Conservation (phyloP, 108 stramenopile species). For the Cafeteria roenbergensis region DNA sequence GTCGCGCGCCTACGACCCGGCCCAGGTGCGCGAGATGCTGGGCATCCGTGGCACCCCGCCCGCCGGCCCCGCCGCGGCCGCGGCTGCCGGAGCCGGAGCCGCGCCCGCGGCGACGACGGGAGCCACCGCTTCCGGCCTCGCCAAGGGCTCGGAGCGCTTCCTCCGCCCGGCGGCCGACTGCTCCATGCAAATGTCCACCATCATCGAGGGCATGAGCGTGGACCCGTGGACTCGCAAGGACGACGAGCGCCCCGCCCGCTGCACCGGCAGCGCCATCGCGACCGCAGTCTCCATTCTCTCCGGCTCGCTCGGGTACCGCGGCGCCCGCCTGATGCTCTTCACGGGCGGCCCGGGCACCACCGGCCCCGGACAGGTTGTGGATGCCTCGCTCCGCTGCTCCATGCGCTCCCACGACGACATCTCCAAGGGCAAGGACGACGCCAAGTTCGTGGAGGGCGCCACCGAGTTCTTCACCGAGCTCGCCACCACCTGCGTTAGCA, state of each 20-base stretch:
- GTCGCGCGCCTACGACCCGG: slow-evolving; percentile 65
- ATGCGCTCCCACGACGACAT: slow-evolving; percentile 80
- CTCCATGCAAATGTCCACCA: slow-evolving; percentile 70
- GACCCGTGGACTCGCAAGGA: slow-evolving; percentile 88
- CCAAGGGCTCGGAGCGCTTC: slow-evolving; percentile 48
- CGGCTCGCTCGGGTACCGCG: slow-evolving; percentile 69
- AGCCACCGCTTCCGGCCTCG: not conserved
- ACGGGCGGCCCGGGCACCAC: slow-evolving; percentile 86
- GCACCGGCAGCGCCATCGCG: slow-evolving; percentile 72
- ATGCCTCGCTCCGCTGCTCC: slow-evolving; percentile 66
- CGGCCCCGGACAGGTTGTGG: slow-evolving; percentile 82
- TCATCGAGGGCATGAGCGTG: slow-evolving; percentile 82
- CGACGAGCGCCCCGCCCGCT: slow-evolving; percentile 76
- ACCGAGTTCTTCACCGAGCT: slow-evolving; percentile 77
- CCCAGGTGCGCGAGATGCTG: slow-evolving; percentile 67
- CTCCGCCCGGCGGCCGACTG: slow-evolving; percentile 81
- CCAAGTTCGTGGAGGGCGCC: slow-evolving; percentile 71
- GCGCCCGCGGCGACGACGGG: slow-evolving; percentile 6
- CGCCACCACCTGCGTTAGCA: slow-evolving; percentile 46
- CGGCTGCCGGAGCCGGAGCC: slow-evolving; percentile 7
- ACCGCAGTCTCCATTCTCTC: slow-evolving; percentile 77
- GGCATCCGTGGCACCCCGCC: slow-evolving; percentile 35
- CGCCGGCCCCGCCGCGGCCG: slow-evolving; percentile 6
- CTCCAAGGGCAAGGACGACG: slow-evolving; percentile 55
- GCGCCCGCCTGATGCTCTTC: slow-evolving; percentile 87